Base-by-base conservation (phyloP, 805 yeast genomes). In the Metschnikowia koreensis region DNA sequence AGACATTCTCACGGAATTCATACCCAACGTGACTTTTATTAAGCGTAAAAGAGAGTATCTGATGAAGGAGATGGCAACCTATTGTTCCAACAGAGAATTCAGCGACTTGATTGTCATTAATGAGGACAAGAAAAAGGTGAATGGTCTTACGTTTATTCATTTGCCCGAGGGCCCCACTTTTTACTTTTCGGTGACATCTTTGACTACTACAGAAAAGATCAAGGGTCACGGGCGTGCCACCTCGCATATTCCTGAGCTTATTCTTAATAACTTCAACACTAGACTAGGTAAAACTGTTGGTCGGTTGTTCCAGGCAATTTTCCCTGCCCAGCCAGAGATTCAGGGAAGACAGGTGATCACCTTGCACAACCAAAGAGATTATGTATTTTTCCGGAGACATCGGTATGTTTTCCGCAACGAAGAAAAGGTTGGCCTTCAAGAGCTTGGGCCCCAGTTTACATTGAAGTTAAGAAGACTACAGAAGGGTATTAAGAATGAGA, bases 331-430 rank as follows among this genome's bases (percentile, higher is more conserved):
- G 54, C 99, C 99, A 1, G 97, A 94, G 65, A 82, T 94, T 60
- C 87, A 88, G 67, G 99, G 99, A 29, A 81, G 99, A 63, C 97
- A 94, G 67, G 99, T 90, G 42, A 86, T 94, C 29, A 94, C 99
- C 0, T 72, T 94, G 65, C 99, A 94, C 68, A 94, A 94, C 67
- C 99, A 94, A 68, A 81, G 99, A 76, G 99, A 94, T 68, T 94
- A 80, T 67, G 88, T 94, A 41, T 94, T 94, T 63, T 93, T 94
- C 78, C 81, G 99, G 73, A 83, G 97, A 72, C 99, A 94, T 66
- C 81, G 99, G 63, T 94, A 94, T 62, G 75, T 90, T 1, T 94
- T 94, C 73, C 80, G 82, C 64, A 88, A 90, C 66, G 97, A 91
- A 59, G 96, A 90, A 68, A 85, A 83, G 61, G 97, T 93, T 1